Evolutionary conservation across 805 yeast species (phyloP).

Genomic region (Wickerhamiella domercqiae): DNA sequence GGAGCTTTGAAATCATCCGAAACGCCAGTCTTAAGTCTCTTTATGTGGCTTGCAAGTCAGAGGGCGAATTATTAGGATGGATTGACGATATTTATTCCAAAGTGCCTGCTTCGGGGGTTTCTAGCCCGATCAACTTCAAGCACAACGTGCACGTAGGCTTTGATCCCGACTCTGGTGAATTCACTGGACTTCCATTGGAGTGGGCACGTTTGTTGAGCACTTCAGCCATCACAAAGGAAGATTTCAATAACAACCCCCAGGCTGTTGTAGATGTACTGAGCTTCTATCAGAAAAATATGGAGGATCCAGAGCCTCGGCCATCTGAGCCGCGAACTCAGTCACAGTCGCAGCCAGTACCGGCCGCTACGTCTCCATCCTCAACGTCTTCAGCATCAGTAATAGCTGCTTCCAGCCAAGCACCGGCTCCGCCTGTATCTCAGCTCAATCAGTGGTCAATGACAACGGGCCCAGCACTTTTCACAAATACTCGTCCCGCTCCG

Average conservation of each 20-base stretch:
- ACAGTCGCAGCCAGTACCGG: background rate
- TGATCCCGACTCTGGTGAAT: constrained; percentile 69
- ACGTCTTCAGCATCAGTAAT: constrained; percentile 1
- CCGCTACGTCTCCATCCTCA: background rate
- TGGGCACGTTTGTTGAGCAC: constrained; percentile 78
- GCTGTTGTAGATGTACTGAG: constrained; percentile 87
- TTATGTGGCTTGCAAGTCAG: constrained; percentile 58
- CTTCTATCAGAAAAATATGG: constrained; percentile 36
- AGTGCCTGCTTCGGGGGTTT: constrained; percentile 38
- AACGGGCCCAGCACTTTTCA: constrained; percentile 1
- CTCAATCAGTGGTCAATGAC: constrained; percentile 1
- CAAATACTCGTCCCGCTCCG: constrained; percentile 8
- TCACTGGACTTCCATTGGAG: constrained; percentile 81
- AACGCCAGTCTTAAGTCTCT: constrained; percentile 39
- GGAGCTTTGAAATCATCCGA: constrained; percentile 59
- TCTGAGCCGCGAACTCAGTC: too few relatives aligned
- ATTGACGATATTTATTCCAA: constrained; percentile 56
- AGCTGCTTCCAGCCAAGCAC: background rate
- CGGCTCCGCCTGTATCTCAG: constrained; percentile 2
- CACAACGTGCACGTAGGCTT: constrained; percentile 93
- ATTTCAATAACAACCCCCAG: constrained; percentile 82
- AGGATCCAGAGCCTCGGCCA: constrained; percentile 6
- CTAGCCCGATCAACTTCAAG: constrained; percentile 86
- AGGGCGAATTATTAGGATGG: constrained; percentile 77
- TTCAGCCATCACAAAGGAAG: constrained; percentile 76